Evolutionary conservation across 73 alveolate species (phyloP), one percentile per base, ranked within the genome.

Genomic region (Blepharisma japonicum): DNA sequence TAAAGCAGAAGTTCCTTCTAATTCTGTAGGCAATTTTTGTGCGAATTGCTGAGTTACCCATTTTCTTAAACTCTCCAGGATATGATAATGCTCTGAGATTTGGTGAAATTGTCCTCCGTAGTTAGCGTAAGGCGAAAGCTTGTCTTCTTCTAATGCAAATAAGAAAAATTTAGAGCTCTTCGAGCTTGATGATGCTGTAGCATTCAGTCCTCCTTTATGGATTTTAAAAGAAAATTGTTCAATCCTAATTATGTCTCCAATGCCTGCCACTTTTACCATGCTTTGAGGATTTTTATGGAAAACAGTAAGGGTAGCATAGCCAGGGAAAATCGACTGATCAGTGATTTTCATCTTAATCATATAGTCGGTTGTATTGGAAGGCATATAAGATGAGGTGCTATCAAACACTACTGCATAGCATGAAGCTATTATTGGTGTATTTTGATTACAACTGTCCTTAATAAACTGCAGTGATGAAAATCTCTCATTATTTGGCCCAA

Each of bases 381-480:
- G 74, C 47, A 61, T 14, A 25, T 61, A 61, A 18, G 50, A 20
- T 2, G 74, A n/a, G 0, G 47, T 14, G 23, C 74, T 14, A 25
- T 61, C 74, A 61, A 61, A n/a, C 18, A 61, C 47, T 9, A 61
- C 74, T 0, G 74, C 74, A 25, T 61, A 61, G 47, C 74, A 61
- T 39, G 47, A 61, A 39, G 74, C 74, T 8, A 14, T 14, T 14
- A n/a, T 32, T 1, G 42, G 42, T 32, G 42, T 32, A 32, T 32
- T 32, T 32, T 32, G 42, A 32, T 32, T 32, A 3, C 42, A 32
- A 3, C 42, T 32, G 42, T 32, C 42, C 3, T 32, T 32, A 32
- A 32, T 32, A 32, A 32, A 32, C 42, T 32, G 42, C 3, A 32
- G 42, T 32, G 42, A 32, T 1, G 42, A 32, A 3, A 32, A 32